Conservation (phyloP, 1,284 basidiomycete genomes). For the Cutaneotrichosporon sp. region DNA sequence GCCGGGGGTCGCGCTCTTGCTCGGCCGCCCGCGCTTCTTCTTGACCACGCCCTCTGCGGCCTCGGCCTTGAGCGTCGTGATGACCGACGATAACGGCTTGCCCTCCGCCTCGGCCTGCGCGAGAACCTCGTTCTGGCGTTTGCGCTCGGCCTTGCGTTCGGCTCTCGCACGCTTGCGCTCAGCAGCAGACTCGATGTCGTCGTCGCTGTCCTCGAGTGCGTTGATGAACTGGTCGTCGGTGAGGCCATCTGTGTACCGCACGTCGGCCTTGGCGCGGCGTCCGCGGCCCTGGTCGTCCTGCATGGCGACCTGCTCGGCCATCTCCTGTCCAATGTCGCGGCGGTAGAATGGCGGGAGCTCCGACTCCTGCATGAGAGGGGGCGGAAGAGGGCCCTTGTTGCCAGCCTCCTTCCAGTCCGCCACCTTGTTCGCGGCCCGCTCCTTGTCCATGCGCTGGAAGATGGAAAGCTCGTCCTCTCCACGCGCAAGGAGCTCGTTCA, state of each 20-base stretch:
- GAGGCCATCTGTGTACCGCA: slow-evolving; percentile 93
- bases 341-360: slow-evolving; percentile 94
- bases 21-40: slow-evolving; percentile 49
- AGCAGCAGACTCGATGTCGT: slow-evolving; percentile 68
- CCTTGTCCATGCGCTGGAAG: slow-evolving; percentile 83
- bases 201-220: slow-evolving; percentile 77
- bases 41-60: slow-evolving; percentile 25
- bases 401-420: slow-evolving; percentile 74
- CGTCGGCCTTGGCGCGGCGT: slow-evolving; percentile 75
- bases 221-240: slow-evolving; percentile 92
- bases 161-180: slow-evolving; percentile 40
- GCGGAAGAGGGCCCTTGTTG: slow-evolving; percentile 75
- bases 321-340: slow-evolving; percentile 56
- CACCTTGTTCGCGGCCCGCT: slow-evolving; percentile 71
- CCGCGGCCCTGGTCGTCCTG: slow-evolving; percentile 79
- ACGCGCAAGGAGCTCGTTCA: slow-evolving; percentile 91
- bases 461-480: slow-evolving; percentile 74
- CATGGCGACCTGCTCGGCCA: slow-evolving; percentile 50
- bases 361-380: slow-evolving; percentile 77
- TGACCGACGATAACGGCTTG: slow-evolving; percentile 39
- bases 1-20: slow-evolving; percentile 41
- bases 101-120: slow-evolving; percentile 46
- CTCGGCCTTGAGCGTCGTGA: slow-evolving; percentile 32
- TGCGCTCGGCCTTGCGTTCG: slow-evolving; percentile 42
- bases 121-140: slow-evolving; percentile 43